Conservation (phyloP, 768 basidiomycete species). For the Nidularia sp. region DNA sequence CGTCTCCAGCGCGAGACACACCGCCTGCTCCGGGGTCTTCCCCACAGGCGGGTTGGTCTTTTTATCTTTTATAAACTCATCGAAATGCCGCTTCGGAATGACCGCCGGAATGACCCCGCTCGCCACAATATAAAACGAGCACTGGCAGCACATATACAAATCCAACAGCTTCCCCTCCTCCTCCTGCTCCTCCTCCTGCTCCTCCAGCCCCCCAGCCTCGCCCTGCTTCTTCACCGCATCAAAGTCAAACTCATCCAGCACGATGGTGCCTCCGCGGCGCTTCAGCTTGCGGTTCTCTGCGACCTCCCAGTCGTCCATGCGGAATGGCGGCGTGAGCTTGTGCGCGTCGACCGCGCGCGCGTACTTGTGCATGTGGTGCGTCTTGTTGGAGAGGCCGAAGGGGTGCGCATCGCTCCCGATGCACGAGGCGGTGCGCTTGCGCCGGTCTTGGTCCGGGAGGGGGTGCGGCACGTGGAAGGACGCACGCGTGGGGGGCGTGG, state of each 20-base stretch:
- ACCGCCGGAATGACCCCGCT: conserved; percentile 73
- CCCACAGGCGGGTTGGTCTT: conserved; percentile 49
- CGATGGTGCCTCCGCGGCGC: conserved; percentile 35
- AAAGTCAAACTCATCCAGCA: conserved; percentile 37
- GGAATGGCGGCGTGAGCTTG: conserved; percentile 59
- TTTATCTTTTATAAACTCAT: conserved; percentile 64
- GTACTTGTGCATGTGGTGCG: conserved; percentile 83
- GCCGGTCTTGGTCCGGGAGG: conserved; percentile 54
- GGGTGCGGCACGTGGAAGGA: too few species aligned
- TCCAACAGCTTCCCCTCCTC: conserved; percentile 61
- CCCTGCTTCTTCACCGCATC: conserved; percentile 29
- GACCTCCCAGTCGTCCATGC: conserved; percentile 58
- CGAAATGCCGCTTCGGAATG: conserved; percentile 55
- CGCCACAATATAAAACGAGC: conserved; percentile 68
- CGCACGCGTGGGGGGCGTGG: too few species aligned
- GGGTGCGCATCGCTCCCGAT: conserved; percentile 44
- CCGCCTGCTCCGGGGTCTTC: conserved; percentile 51
- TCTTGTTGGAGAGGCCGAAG: conserved; percentile 48
- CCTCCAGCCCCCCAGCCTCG: conserved; percentile 24
- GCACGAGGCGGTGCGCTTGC: conserved; percentile 47
- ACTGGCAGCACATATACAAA: conserved; percentile 83
- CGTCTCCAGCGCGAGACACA: conserved; percentile 61
- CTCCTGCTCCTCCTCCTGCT: conserved; percentile 26
- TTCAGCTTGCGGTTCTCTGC: conserved; percentile 45
- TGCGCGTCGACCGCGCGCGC: conserved; percentile 65